A percentile compares a stretch with the other conserved stretches of the same genome.
These are phyloP conservation scores for Ophiostoma triangulosporum DNA, from an alignment of 2,329 filamentous ascomycete species.

Conservation along the genomic window DNA sequence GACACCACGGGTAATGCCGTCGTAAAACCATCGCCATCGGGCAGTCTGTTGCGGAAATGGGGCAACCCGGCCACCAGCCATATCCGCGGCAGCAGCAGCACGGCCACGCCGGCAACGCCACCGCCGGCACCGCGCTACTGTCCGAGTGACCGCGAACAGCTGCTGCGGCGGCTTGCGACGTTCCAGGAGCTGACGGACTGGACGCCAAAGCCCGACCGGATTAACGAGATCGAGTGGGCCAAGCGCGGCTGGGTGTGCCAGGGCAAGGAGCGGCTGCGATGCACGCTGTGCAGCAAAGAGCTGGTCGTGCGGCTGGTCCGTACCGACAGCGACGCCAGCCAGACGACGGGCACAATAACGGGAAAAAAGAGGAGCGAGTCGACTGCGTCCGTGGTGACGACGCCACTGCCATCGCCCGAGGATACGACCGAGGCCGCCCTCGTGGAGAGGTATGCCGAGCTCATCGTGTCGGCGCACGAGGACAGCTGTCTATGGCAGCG, in stretches of 20 bases:
- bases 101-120: slow-evolving; percentile 2
- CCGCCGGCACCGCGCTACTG: slow-evolving; percentile 55
- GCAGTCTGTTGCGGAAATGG: not conserved
- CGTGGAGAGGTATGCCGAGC: slow-evolving; percentile 59
- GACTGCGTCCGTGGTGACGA: slow-evolving; percentile 27
- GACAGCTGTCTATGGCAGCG: slow-evolving; percentile 77
- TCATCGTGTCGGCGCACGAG: slow-evolving; percentile 63
- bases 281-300: slow-evolving; percentile 72
- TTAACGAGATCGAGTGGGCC: slow-evolving; percentile 89
- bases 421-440: slow-evolving; percentile 50
- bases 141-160: slow-evolving; percentile 71
- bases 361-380: not conserved
- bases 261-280: slow-evolving; percentile 70
- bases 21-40: not conserved
- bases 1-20: slow-evolving; percentile 12
- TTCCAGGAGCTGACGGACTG: slow-evolving; percentile 87
- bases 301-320: slow-evolving; percentile 66
- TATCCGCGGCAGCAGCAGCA: not conserved
- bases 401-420: slow-evolving; percentile 24
- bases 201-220: slow-evolving; percentile 77
- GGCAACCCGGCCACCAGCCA: not conserved
- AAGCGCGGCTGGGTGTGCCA: slow-evolving; percentile 85
- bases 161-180: slow-evolving; percentile 67
- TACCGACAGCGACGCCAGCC: too few relatives aligned
- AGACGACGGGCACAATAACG: slow-evolving; percentile 20